phyloP scores from a whole-genome alignment of 78 protist species.

The Bodo saltans region DNA sequence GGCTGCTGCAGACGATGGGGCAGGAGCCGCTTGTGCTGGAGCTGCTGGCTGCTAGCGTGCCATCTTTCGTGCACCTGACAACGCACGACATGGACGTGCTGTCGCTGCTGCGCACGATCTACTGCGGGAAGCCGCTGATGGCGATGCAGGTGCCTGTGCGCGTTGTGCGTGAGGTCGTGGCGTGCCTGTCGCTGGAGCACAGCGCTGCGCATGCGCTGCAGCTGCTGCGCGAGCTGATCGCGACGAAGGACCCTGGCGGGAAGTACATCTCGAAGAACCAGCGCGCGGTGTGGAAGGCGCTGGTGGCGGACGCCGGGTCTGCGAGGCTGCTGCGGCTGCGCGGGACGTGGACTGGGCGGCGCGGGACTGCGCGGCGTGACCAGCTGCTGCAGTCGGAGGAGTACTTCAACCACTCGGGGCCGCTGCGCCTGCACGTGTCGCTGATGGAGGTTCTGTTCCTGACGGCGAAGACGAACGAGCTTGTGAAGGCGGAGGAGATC shows the following conservation, averaged over 20 bases:
- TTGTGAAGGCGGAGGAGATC: not conserved
- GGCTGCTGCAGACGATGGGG: not conserved
- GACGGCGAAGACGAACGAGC: not conserved
- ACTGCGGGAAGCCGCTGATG: not conserved
- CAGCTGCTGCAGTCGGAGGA: not conserved
- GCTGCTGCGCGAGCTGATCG: not conserved
- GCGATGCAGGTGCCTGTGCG: not conserved
- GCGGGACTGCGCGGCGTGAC: not conserved
- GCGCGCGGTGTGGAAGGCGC: not conserved
- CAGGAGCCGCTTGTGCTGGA: not conserved
- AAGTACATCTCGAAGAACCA: not conserved
- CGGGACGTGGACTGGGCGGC: not conserved
- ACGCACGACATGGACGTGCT: not conserved
- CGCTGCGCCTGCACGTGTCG: not conserved
- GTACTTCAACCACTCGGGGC: not conserved
- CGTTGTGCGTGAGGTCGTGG: not conserved
- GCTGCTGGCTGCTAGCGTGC: not conserved
- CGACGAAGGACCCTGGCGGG: not conserved
- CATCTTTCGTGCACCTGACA: not conserved
- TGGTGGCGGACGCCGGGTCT: not conserved
- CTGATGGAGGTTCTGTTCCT: not conserved
- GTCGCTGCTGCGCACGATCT: not conserved
- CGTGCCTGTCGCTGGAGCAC: not conserved
- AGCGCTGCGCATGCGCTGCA: not conserved
- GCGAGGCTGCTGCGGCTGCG: not conserved